These are phyloP conservation scores for Ogataea hybrid DNA, from an alignment of 1,139 yeast species.

Conservation along the genomic window DNA sequence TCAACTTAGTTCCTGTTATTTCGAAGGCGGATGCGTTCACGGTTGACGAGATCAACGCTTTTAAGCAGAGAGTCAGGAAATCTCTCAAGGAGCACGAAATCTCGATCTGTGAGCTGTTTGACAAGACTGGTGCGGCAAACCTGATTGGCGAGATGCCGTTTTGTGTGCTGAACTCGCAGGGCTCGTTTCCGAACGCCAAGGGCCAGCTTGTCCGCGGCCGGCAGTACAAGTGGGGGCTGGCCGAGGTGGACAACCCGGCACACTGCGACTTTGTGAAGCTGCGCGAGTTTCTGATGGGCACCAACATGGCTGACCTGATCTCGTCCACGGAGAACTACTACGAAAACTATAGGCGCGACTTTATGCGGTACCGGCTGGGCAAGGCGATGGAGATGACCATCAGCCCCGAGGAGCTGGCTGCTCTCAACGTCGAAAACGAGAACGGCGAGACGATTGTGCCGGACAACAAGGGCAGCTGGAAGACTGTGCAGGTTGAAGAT, in stretches of 20 bases:
- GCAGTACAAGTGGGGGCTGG: conserved; percentile 69
- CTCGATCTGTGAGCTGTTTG: conserved; percentile 53
- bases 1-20: conserved; percentile 74
- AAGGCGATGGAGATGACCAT: conserved; percentile 29
- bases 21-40: conserved; percentile 74
- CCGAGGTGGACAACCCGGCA: conserved; percentile 61
- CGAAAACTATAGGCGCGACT: conserved; percentile 48
- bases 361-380: conserved; percentile 42
- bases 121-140: conserved; percentile 32
- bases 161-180: conserved; percentile 55
- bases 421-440: conserved; percentile 20
- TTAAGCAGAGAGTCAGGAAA: conserved; percentile 45
- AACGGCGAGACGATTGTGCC: conserved; percentile 24
- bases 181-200: conserved; percentile 30
- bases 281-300: conserved; percentile 48
- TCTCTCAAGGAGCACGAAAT: conserved; percentile 50
- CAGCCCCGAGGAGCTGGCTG: conserved; percentile 22
- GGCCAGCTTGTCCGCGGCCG: conserved; percentile 58
- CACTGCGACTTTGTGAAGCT: conserved; percentile 66
- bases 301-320: conserved; percentile 59
- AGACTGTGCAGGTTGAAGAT: conserved; percentile 21
- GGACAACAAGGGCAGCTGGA: conserved; percentile 31
- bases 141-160: conserved; percentile 50
- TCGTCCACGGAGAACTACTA: conserved; percentile 55
- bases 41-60: conserved; percentile 35